phyloP scores from a whole-genome alignment of 2,329 filamentous ascomycete species.

The Pseudophaeomoniella oleicola region DNA sequence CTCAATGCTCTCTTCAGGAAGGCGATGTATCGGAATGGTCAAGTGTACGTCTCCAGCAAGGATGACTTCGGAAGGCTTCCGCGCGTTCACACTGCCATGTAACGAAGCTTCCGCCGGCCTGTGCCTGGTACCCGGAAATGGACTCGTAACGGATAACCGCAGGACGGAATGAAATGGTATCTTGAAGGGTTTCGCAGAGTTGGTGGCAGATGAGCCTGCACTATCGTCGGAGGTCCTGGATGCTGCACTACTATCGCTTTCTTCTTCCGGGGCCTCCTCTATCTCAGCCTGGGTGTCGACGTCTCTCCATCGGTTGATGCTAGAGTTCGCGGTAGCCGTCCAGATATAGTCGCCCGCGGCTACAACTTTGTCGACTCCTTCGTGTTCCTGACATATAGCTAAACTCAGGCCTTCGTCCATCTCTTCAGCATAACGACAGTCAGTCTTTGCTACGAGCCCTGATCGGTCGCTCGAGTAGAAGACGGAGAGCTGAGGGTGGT shows the following conservation, averaged over 20 bases:
- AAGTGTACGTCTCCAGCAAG: constrained; percentile 32
- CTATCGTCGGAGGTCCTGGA: constrained; percentile 16
- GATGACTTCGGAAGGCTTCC: constrained; percentile 44
- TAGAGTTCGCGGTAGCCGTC: constrained; percentile 81
- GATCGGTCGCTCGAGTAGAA: constrained; percentile 94
- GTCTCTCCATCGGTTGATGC: constrained; percentile 82
- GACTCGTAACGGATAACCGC: constrained; percentile 69
- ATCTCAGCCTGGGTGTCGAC: constrained; percentile 65
- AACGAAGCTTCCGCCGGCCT: constrained; percentile 38
- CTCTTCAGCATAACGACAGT: constrained; percentile 60
- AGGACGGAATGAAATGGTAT: constrained; percentile 69
- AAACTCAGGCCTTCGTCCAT: constrained; percentile 81
- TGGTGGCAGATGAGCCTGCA: constrained; percentile 1
- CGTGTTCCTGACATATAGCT: constrained; percentile 84
- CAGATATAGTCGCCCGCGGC: constrained; percentile 63
- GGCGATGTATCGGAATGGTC: constrained; percentile 49
- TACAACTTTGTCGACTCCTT: constrained; percentile 46
- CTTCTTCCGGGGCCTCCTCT: constrained; percentile 24
- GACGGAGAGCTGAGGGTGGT: constrained; percentile 67
- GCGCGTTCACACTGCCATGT: constrained; percentile 29
- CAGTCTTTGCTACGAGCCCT: constrained; percentile 90
- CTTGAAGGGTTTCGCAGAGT: constrained; percentile 23
- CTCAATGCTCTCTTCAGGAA: constrained; percentile 72
- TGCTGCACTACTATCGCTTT: constrained; percentile 20
- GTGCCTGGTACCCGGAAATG: constrained; percentile 47